Evolutionary conservation across 306 rosid species (phyloP), one percentile per base, ranked within the genome.

Genomic region (Cyamopsis tetragonoloba): DNA sequence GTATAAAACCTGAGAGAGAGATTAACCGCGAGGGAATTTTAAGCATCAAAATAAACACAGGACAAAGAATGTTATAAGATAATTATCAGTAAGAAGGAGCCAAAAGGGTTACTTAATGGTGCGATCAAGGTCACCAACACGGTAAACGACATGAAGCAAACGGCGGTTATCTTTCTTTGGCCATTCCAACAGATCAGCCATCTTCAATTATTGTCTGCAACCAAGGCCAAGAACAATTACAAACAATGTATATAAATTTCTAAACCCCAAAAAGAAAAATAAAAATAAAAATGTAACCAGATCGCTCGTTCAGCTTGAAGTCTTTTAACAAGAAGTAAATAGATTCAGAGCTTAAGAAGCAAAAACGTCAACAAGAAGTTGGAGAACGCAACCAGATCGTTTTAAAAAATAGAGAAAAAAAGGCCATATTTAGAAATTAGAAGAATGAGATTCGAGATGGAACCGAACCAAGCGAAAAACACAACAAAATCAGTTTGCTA

Each of bases 81-180:
- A 54, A 41, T 7, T 32, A 65, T 13, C 66, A 44, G 62, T 50
- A 17, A 15, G 4, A 30, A 4, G 17, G 20, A 44, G 1, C 73
- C 2, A 79, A n/a, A n/a, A n/a, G n/a, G n/a, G n/a, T n/a, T n/a
- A 92, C 98, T 89, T 86, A 89, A 92, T 92, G 26, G 96, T 83
- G 71, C 96, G 93, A 4, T 92, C 88, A 72, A 92, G 98, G 73
- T 92, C 96, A 65, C 98, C 98, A 24, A 92, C 98, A 28, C 96
- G 96, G 55, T 83, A 92, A 7, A 92, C 98, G 0, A 60, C 98
- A 74, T 92, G 98, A 56, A 92, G 91, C 30, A 89, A 31, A 8
- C 98, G 93, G 22, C 88, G 96, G 11, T 74, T 86, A 53, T 92
- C 98, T 58, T 92, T 83, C 89, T 83, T 86, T 13, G 89, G 87